Conservation (phyloP, 805 yeast genomes). For the Pichia californica region DNA sequence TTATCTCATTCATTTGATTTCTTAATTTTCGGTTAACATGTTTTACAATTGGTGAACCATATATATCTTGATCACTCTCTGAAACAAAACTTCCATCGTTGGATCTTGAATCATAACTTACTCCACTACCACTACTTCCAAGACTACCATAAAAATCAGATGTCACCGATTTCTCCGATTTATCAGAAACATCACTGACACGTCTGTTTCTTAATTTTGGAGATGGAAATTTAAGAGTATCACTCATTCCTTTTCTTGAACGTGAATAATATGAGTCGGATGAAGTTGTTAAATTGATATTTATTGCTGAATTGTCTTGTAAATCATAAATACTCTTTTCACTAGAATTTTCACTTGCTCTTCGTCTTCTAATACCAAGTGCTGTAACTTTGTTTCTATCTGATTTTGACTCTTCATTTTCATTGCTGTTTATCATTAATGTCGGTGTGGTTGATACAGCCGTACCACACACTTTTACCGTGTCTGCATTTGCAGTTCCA, state of each 20-base stretch:
- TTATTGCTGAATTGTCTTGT: background rate
- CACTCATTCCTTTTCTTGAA: conserved; percentile 20
- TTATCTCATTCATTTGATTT: background rate
- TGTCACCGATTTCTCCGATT: background rate
- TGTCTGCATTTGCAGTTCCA: too few species aligned
- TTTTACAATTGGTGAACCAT: conserved; percentile 17
- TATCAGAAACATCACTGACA: conserved; percentile 24
- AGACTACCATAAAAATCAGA: conserved; percentile 13
- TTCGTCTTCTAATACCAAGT: too few species aligned
- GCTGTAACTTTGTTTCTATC: too few species aligned
- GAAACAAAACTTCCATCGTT: conserved; percentile 3
- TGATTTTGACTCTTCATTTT: too few species aligned
- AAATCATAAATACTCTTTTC: background rate
- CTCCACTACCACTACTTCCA: conserved; percentile 1
- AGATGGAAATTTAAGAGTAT: background rate
- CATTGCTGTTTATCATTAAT: too few species aligned
- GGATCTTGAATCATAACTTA: conserved; percentile 1
- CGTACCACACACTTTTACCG: too few species aligned
- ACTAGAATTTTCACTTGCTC: background rate
- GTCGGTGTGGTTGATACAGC: too few species aligned
- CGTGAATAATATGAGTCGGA: conserved; percentile 31
- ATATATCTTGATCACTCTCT: conserved; percentile 21
- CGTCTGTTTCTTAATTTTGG: conserved; percentile 13
- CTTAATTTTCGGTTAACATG: conserved; percentile 8
- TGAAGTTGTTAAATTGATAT: conserved; percentile 18